Conservation (phyloP, 2,329 filamentous ascomycete genomes). For the Clonostachys solani region DNA sequence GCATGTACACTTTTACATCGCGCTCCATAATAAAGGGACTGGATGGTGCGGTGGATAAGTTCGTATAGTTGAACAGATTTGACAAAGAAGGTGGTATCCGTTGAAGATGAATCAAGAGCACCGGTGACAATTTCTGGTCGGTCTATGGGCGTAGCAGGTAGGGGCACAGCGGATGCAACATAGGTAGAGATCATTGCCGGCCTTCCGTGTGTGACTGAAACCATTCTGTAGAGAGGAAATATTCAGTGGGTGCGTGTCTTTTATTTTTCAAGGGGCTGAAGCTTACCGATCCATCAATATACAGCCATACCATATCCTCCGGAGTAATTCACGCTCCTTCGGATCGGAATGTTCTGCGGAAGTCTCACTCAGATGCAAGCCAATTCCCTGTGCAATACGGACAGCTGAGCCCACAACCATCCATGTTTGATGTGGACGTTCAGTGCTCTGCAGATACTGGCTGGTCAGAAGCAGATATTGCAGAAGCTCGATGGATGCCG, state of each 20-base stretch:
- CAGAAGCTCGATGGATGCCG: conserved; percentile 34
- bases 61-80: conserved; percentile 29
- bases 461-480: conserved; percentile 41
- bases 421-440: conserved; percentile 42
- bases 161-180: conserved; percentile 15
- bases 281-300: conserved; percentile 29
- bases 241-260: background rate
- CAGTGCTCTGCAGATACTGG: conserved; percentile 43
- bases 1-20: background rate
- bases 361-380: conserved; percentile 35
- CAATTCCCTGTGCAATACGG: conserved; percentile 39
- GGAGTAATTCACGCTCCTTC: conserved; percentile 15
- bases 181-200: conserved; percentile 25
- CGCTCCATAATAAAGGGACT: conserved; percentile 16
- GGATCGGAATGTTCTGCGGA: conserved; percentile 12
- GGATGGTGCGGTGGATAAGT: conserved; percentile 23
- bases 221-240: conserved; percentile 15
- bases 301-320: conserved; percentile 29
- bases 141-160: conserved; percentile 9
- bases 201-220: conserved; percentile 25
- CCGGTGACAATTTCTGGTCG: no score
- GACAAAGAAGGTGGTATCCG: conserved; percentile 22
- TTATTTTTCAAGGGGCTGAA: no score
- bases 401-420: conserved; percentile 40
- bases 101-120: background rate